Evolutionary conservation across 306 rosid genomes (phyloP).

Genomic region (Echinosophora koreensis): DNA sequence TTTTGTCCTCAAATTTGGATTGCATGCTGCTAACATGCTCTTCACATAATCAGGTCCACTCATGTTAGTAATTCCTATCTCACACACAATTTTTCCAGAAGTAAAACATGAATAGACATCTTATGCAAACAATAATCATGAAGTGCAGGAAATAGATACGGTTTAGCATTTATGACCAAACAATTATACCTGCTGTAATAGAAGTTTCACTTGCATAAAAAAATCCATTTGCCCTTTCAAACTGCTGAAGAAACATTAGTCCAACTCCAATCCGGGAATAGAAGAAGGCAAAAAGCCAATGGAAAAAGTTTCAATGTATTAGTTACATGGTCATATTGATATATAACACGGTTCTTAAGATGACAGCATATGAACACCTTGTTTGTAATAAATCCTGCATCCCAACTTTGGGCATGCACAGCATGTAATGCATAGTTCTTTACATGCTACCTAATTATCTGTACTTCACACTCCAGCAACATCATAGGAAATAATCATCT

Average conservation of each 20-base stretch:
- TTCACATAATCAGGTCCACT: no score
- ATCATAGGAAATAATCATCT: conserved; percentile 32
- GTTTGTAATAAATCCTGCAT: conserved; percentile 12
- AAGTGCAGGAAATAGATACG: background rate
- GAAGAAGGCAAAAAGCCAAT: background rate
- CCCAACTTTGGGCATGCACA: conserved; percentile 29
- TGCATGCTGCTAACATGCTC: no score
- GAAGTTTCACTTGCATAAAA: conserved; percentile 66
- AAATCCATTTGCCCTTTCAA: conserved; percentile 59
- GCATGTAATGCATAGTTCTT: background rate
- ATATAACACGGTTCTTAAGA: background rate
- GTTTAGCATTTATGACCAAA: background rate
- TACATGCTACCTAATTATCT: background rate
- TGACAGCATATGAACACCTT: background rate
- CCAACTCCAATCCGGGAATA: conserved; percentile 59
- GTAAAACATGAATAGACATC: conserved; percentile 44
- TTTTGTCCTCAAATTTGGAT: no score
- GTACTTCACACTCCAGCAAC: background rate
- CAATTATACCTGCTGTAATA: conserved; percentile 42
- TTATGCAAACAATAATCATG: background rate
- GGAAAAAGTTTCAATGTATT: background rate
- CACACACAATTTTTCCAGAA: no score
- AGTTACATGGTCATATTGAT: background rate
- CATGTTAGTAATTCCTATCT: no score
- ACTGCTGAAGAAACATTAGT: conserved; percentile 63